These are phyloP conservation scores for Debaryomyces hansenii DNA, from an alignment of 805 yeast species.

Conservation along the genomic window DNA sequence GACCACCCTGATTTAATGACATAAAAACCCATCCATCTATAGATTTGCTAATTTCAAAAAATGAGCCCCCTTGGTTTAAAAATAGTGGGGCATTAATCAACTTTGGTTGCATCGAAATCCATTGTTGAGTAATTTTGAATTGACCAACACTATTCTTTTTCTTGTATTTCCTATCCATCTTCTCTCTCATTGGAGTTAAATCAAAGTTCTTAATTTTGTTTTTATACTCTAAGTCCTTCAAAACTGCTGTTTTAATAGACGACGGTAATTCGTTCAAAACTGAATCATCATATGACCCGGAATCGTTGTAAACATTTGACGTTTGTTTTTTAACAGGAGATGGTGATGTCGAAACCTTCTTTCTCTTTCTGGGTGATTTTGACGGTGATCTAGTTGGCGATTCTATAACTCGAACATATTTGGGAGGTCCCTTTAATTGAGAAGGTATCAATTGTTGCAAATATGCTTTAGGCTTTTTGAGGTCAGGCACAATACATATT, in stretches of 20 bases:
- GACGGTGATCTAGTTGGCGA: conserved; percentile 24
- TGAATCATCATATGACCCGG: conserved; percentile 34
- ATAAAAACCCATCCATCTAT: conserved; percentile 26
- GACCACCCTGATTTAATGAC: conserved; percentile 32
- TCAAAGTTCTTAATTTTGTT: conserved; percentile 24
- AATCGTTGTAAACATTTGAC: conserved; percentile 14
- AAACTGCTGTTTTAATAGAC: conserved; percentile 33
- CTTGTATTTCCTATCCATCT: conserved; percentile 15
- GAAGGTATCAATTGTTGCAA: conserved; percentile 40
- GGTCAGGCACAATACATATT: not conserved
- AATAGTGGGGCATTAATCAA: conserved; percentile 14
- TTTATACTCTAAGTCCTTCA: conserved; percentile 33
- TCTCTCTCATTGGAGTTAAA: conserved; percentile 26
- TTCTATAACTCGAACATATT: conserved; percentile 32
- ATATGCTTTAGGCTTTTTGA: conserved; percentile 21
- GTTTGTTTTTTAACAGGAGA: conserved; percentile 13
- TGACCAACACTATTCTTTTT: conserved; percentile 10
- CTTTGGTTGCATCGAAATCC: conserved; percentile 21
- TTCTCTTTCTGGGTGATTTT: conserved; percentile 7
- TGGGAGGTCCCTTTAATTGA: conserved; percentile 26
- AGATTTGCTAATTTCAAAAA: conserved; percentile 13
- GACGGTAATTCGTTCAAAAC: conserved; percentile 41
- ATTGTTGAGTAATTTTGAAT: conserved; percentile 14
- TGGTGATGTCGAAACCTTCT: conserved; percentile 3
- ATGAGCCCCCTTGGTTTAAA: conserved; percentile 9